Conservation (phyloP, 1,284 basidiomycete genomes). For the Inonotus obliquus region DNA sequence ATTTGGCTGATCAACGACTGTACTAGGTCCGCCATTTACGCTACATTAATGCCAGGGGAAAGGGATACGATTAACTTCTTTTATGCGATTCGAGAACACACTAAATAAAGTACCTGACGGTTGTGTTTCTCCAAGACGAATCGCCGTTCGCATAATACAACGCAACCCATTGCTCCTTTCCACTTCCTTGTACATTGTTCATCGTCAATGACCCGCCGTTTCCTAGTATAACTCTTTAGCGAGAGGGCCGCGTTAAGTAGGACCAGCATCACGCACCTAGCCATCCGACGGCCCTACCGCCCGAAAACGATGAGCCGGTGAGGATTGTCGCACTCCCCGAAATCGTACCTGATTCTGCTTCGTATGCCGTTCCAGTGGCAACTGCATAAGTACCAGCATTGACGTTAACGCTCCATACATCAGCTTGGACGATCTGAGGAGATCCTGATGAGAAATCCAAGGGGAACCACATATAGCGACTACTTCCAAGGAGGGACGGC, state of each 20-base stretch:
- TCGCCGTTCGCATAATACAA: slow-evolving; percentile 57
- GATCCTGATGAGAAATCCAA: slow-evolving; percentile 48
- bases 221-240: slow-evolving; percentile 30
- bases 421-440: slow-evolving; percentile 50
- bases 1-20: slow-evolving; percentile 52
- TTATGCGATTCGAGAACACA: no score
- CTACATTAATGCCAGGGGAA: slow-evolving; percentile 28
- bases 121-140: slow-evolving; percentile 53
- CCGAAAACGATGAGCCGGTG: slow-evolving; percentile 44
- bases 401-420: slow-evolving; percentile 54
- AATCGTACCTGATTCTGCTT: slow-evolving; percentile 50
- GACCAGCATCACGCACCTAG: slow-evolving; percentile 36
- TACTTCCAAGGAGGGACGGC: slow-evolving; percentile 49
- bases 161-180: slow-evolving; percentile 51
- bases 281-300: slow-evolving; percentile 50
- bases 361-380: slow-evolving; percentile 48
- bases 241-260: not conserved
- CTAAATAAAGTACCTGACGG: slow-evolving; percentile 40
- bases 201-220: slow-evolving; percentile 55
- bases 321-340: slow-evolving; percentile 44
- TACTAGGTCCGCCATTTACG: slow-evolving; percentile 50
- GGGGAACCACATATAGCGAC: slow-evolving; percentile 59
- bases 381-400: slow-evolving; percentile 47
- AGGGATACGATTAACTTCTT: not conserved
- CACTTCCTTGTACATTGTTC: slow-evolving; percentile 52